A percentile compares a stretch with the other conserved stretches of the same genome.
phyloP scores from a whole-genome alignment of 2,329 filamentous ascomycete genomes.

The Cucurbitaria berberidis region DNA sequence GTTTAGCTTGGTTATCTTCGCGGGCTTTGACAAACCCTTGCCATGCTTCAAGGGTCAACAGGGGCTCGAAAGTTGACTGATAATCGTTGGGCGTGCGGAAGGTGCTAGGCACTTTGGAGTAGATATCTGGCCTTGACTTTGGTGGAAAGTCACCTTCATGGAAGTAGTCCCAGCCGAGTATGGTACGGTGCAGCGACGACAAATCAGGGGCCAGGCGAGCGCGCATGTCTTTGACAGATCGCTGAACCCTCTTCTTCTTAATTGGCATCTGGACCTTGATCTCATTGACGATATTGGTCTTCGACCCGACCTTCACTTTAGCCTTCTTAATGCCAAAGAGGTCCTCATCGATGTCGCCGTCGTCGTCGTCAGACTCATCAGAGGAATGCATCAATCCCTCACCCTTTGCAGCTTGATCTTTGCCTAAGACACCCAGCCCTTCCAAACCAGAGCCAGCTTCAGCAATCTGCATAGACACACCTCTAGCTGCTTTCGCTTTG shows the following conservation, averaged over 20 bases:
- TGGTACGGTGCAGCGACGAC: slow-evolving; percentile 79
- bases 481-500: slow-evolving; percentile 65
- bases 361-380: slow-evolving; percentile 68
- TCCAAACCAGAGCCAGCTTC: slow-evolving; percentile 81
- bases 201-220: slow-evolving; percentile 90
- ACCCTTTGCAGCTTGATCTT: slow-evolving; percentile 75
- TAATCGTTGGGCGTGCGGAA: slow-evolving; percentile 81
- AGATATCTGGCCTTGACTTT: slow-evolving; percentile 69
- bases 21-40: slow-evolving; percentile 88
- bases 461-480: slow-evolving; percentile 61
- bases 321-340: slow-evolving; percentile 66
- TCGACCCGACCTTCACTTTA: slow-evolving; percentile 49
- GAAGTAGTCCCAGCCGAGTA: slow-evolving; percentile 95
- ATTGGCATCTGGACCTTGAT: slow-evolving; percentile 67
- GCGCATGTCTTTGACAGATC: slow-evolving; percentile 91
- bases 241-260: slow-evolving; percentile 79
- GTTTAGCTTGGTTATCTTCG: slow-evolving; percentile 79
- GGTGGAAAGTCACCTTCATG: slow-evolving; percentile 87
- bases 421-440: slow-evolving; percentile 74
- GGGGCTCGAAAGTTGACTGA: slow-evolving; percentile 85
- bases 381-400: slow-evolving; percentile 90
- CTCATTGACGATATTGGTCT: slow-evolving; percentile 47
- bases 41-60: slow-evolving; percentile 94
- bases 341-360: slow-evolving; percentile 67
- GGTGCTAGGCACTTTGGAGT: slow-evolving; percentile 75